These are phyloP conservation scores for Solanum virginianum DNA, from an alignment of 257 asterid species.

Conservation along the genomic window DNA sequence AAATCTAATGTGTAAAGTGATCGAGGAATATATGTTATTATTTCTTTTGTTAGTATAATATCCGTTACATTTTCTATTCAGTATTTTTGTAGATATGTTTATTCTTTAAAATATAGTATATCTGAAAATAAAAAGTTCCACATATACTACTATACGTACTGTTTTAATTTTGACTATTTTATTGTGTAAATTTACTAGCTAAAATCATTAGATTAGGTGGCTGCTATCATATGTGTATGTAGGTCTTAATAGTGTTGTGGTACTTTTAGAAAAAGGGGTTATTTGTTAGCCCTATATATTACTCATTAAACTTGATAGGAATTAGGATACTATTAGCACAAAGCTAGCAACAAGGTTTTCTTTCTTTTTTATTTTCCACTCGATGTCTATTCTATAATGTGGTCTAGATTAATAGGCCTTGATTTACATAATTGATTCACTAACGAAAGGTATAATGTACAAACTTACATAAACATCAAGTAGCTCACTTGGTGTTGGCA, in stretches of 20 bases:
- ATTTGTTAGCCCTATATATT: neutral
- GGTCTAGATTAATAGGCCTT: neutral
- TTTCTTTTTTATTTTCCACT: neutral
- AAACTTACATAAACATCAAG: too few relatives aligned
- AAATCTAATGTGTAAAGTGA: neutral
- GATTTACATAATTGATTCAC: too few relatives aligned
- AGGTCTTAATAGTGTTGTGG: too few relatives aligned
- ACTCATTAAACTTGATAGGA: neutral
- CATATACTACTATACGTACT: neutral
- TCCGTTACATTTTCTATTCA: neutral
- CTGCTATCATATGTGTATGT: neutral
- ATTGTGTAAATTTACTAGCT: neutral
- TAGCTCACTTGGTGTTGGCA: too few relatives aligned
- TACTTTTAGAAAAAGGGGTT: neutral
- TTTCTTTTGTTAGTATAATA: neutral
- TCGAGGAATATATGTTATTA: neutral
- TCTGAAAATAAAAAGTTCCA: neutral
- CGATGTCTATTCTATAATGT: too few relatives aligned
- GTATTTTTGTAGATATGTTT: neutral
- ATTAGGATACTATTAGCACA: neutral
- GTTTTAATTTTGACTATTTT: neutral
- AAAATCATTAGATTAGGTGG: neutral
- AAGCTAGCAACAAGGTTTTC: neutral
- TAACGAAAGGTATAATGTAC: neutral
- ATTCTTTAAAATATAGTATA: neutral